Conservation (phyloP, 352 stramenopile species). For the Globisporangium radiosum region DNA sequence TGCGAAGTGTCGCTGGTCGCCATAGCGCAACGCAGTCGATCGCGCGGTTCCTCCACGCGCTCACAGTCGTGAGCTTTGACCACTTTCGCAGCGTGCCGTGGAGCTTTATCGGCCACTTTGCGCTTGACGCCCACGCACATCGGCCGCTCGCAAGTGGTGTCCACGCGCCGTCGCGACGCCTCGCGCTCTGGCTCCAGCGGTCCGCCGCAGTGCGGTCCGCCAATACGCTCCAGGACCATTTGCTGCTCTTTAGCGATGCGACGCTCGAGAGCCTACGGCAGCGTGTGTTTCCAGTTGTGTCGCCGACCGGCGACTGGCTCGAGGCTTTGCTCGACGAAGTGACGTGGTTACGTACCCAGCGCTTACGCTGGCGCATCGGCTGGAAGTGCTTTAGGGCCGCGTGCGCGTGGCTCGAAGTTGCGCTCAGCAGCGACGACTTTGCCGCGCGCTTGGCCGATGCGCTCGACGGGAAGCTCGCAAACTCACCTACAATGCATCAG, state of each 20-base stretch:
- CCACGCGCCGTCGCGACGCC: constrained; percentile 7
- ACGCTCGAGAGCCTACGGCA: constrained; percentile 15
- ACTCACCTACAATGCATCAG: constrained; percentile 23
- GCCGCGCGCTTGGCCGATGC: constrained; percentile 39
- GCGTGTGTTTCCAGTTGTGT: constrained; percentile 4
- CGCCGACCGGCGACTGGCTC: constrained; percentile 16
- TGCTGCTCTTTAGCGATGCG: constrained; percentile 28
- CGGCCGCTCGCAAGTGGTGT: constrained; percentile 17
- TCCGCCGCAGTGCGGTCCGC: not conserved
- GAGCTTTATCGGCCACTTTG: constrained; percentile 58
- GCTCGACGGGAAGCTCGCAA: constrained; percentile 48
- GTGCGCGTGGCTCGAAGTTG: constrained; percentile 51
- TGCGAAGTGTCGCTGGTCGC: constrained; percentile 37
- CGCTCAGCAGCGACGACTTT: constrained; percentile 20
- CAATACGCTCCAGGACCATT: constrained; percentile 17
- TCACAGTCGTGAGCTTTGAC: constrained; percentile 54
- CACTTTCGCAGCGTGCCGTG: constrained; percentile 52
- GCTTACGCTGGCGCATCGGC: constrained; percentile 36
- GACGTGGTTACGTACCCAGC: constrained; percentile 16
- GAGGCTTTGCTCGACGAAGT: constrained; percentile 28
- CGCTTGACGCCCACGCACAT: constrained; percentile 16
- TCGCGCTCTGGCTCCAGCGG: constrained; percentile 18
- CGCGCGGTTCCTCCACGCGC: constrained; percentile 43
- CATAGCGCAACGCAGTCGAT: constrained; percentile 65
- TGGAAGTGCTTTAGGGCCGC: constrained; percentile 64